Conservation (phyloP, 805 yeast species). For the Nakazawaea populi region DNA sequence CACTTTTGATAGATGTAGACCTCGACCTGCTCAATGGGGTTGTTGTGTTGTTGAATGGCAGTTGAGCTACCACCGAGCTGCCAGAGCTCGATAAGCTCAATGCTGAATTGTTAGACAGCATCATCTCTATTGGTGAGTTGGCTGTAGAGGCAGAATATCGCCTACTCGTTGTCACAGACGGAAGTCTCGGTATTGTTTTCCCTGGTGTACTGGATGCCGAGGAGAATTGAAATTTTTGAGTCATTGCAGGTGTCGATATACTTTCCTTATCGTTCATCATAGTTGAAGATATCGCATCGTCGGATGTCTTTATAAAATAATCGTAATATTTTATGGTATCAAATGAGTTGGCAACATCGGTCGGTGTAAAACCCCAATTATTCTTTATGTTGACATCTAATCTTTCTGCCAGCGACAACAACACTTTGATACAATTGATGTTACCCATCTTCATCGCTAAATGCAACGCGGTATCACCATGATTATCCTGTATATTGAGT, state of each 20-base stretch:
- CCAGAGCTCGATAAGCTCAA: slow-evolving; percentile 3
- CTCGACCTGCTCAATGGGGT: background rate
- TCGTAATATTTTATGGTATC: slow-evolving; percentile 29
- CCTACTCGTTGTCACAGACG: slow-evolving; percentile 24
- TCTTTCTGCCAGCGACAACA: slow-evolving; percentile 32
- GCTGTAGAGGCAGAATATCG: slow-evolving; percentile 18
- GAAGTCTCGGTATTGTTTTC: slow-evolving; percentile 26
- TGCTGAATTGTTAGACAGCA: background rate
- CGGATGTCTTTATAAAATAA: background rate
- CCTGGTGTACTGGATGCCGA: slow-evolving; percentile 7
- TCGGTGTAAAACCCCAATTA: slow-evolving; percentile 58
- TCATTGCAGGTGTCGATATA: slow-evolving; percentile 21
- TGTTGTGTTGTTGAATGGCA: background rate
- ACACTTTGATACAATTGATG: slow-evolving; percentile 45
- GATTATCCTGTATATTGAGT: slow-evolving; percentile 60
- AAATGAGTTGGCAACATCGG: slow-evolving; percentile 51
- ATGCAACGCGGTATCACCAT: slow-evolving; percentile 82
- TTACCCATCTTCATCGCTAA: slow-evolving; percentile 72
- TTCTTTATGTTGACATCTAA: slow-evolving; percentile 47
- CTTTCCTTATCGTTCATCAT: slow-evolving; percentile 18
- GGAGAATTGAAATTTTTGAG: background rate
- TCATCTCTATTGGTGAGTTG: slow-evolving; percentile 14
- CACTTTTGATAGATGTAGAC: background rate
- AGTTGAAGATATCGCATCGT: slow-evolving; percentile 10
- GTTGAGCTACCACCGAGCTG: background rate